Base-by-base conservation (phyloP, 352 stramenopile species). In the Globisporangium perplexum region DNA sequence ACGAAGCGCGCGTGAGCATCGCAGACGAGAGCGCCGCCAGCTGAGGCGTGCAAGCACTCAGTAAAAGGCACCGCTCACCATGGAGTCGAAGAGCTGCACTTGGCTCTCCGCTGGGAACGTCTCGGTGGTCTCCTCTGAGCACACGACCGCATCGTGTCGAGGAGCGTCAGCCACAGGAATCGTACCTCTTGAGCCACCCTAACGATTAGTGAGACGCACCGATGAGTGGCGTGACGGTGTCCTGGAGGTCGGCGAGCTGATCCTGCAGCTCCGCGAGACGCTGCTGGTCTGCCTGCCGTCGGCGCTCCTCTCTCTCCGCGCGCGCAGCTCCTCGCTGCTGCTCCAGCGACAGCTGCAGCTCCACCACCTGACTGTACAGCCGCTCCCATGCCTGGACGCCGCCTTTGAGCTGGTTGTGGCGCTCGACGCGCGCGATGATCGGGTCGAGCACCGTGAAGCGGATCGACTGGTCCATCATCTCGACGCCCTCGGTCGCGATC, bases 391-490 rank as follows among this genome's bases (percentile, higher is more conserved):
- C 48, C 4, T 57, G 39, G 31, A 93, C 66, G 22, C 74, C 55
- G 10, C 58, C 38, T 18, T 65, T 69, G n/a, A 93, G 47, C 12
- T 68, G 47, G 1, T 72, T 57, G 60, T 90, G 71, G 17, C 65
- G 67, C 31, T 86, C 68, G 36, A 93, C 66, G 8, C 66, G 71
- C 17, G 69, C 67, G 42, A 71, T 58, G 4, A 93, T 49, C 8
- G 83, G 79, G 49, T 90, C 79, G 46, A 90, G 23, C 17, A 90
- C 74, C 1, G 79, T 93, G 60, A 93, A 89, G 14, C 77, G 73
- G 46, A 93, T 72, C 4, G 83, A 83, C 57, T 90, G 83, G 38
- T 93, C 79, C 70, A 89, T 75, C 42, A 74, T 64, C 23, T 90
- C 73, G 0, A 69, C 78, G 24, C 79, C 64, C 41, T 82, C 63